Evolutionary conservation across 1,284 basidiomycete species (phyloP).

Genomic region (Trametes polyzona): DNA sequence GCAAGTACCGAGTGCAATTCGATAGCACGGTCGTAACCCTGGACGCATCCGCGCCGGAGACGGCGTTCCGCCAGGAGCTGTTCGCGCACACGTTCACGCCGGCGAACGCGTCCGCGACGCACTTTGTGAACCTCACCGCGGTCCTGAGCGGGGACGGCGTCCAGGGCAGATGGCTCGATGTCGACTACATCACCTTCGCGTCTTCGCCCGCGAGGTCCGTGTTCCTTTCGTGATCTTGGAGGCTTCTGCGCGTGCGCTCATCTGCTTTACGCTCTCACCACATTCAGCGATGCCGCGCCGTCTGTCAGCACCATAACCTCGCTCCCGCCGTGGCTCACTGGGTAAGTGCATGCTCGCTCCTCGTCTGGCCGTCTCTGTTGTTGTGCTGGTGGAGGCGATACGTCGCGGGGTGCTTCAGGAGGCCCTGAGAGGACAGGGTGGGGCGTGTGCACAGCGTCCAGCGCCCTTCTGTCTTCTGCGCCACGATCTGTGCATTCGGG

Average conservation of each 20-base stretch:
- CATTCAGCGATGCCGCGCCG: constrained; percentile 2
- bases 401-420: too few relatives aligned
- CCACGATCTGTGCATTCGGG: neutral
- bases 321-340: constrained; percentile 20
- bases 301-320: constrained; percentile 14
- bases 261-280: neutral
- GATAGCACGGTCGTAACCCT: constrained; percentile 27
- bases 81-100: constrained; percentile 27
- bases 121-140: constrained; percentile 29
- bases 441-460: neutral
- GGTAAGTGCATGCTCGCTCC: constrained; percentile 9
- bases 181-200: constrained; percentile 35
- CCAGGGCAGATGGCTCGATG: constrained; percentile 31
- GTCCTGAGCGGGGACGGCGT: constrained; percentile 14
- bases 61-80: constrained; percentile 31
- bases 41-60: constrained; percentile 25
- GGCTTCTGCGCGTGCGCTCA: neutral
- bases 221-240: constrained; percentile 3
- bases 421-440: too few relatives aligned
- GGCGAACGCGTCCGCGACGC: constrained; percentile 8
- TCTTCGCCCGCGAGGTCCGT: constrained; percentile 20
- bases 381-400: neutral
- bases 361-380: neutral
- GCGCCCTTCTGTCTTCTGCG: neutral
- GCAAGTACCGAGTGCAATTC: constrained; percentile 31